Evolutionary conservation across 192 early-diverging fungal species (phyloP), one percentile per base, ranked within the genome.

Genomic region (Linnemannia elongata): DNA sequence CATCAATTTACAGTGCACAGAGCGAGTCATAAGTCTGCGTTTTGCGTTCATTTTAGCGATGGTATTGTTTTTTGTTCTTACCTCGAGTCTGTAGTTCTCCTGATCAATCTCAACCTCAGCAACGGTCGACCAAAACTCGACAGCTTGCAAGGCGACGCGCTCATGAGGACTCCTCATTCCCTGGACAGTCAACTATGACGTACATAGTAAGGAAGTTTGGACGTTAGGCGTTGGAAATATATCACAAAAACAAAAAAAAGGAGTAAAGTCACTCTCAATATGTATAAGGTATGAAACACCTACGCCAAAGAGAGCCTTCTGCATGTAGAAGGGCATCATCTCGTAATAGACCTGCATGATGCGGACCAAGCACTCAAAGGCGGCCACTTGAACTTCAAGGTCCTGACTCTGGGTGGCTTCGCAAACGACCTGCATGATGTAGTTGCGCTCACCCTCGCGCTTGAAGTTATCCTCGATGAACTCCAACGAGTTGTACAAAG

Each of bases 81-180:
- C 93, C 55, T 97, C 95, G 0, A 89, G 82, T 49, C 90, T 90
- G 35, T 96, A 93, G 17, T 90, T 75, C 27, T 92, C 88, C 27
- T 96, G 82, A 69, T 96, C 96, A 72, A 96, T 93, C 87, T 99
- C 99, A 79, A 95, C 96, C 80, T 99, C 99, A 82, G 97, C 98
- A 38, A 99, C 94, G 42, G 98, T 99, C 15, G 97, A 98, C 99
- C 99, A 99, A 88, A 99, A 99, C 91, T 99, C 99, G 79, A 99
- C 95, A 66, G 98, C 98, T 88, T 99, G 99, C 81, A 98, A 89
- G 22, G 95, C 97, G 42, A 99, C 97, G 30, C 94, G 94, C 71
- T 97, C 94, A 73, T 96, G 94, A 57, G 96, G 95, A 77, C 94
- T 91, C 81, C 95, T 96, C 97, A 99, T 98, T 22, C 97, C 98